A percentile compares a stretch with the other conserved stretches of the same genome.
Conservation (phyloP, 495 filamentous ascomycete species). For the Aspergillus affinis region DNA sequence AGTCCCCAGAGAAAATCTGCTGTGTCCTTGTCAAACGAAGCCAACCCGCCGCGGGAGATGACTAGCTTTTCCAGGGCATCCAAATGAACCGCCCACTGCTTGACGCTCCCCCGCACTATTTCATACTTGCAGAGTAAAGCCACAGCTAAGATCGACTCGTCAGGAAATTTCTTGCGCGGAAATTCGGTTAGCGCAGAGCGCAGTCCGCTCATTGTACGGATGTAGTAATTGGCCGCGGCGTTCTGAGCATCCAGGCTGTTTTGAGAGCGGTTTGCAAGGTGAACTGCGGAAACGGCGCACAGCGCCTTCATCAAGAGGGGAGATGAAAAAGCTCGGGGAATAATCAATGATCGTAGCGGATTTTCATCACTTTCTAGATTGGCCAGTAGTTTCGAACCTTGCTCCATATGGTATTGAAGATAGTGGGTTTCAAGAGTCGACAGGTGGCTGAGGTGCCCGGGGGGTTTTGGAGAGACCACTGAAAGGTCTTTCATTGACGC, state of each 20-base stretch:
- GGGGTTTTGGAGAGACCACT: conserved; percentile 11
- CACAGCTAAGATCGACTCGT: conserved; percentile 42
- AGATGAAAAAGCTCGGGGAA: conserved; percentile 44
- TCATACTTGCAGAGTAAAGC: conserved; percentile 47
- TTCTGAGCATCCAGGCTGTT: conserved; percentile 29
- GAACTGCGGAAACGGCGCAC: conserved; percentile 44
- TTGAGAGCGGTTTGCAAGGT: conserved; percentile 39
- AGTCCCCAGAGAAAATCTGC: conserved; percentile 41
- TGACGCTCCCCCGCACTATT: conserved; percentile 43
- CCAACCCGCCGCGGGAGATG: conserved; percentile 39
- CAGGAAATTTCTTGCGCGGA: conserved; percentile 24
- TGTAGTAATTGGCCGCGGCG: conserved; percentile 39
- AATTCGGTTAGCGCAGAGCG: conserved; percentile 27
- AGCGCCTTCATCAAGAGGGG: conserved; percentile 44
- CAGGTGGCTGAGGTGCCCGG: conserved; percentile 29
- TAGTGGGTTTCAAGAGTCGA: conserved; percentile 40
- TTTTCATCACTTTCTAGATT: conserved; percentile 46
- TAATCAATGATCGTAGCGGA: conserved; percentile 41
- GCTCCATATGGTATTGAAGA: conserved; percentile 45
- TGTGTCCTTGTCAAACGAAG: conserved; percentile 32
- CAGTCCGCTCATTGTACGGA: conserved; percentile 37
- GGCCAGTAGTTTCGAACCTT: conserved; percentile 39
- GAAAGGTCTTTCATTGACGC: not conserved
- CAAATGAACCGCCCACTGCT: conserved; percentile 45
- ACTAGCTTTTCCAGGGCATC: conserved; percentile 42